phyloP scores from a whole-genome alignment of 139 green algal genomes.

The Spirogloea muscicola region DNA sequence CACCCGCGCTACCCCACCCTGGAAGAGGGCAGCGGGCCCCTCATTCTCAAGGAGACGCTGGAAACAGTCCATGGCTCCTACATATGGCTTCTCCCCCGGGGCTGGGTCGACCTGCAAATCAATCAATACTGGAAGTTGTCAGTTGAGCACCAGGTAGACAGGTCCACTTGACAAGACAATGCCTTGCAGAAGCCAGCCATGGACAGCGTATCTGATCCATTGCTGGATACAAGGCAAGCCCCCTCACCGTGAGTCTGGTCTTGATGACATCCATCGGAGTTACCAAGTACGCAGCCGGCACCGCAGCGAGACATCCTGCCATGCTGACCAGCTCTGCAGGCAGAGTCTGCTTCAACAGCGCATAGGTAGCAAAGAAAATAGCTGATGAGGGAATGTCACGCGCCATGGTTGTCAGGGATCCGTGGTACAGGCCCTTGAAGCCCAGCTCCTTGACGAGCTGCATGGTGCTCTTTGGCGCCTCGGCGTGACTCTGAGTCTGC shows the following conservation, averaged over 20 bases:
- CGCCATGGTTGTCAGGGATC: neutral
- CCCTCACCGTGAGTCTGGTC: conserved; percentile 14
- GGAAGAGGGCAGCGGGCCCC: conserved; percentile 17
- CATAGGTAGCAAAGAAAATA: conserved; percentile 29
- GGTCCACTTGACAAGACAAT: too few species aligned
- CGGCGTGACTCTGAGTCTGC: conserved; percentile 25
- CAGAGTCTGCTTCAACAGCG: conserved; percentile 3
- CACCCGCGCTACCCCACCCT: conserved; percentile 10
- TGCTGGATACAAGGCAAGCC: too few species aligned
- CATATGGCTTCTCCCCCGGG: neutral
- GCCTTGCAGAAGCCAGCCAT: too few species aligned
- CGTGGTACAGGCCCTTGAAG: conserved; percentile 22
- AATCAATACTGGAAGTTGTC: too few species aligned
- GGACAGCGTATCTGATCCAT: too few species aligned
- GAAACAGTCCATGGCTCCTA: neutral
- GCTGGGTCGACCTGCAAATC: conserved; percentile 12
- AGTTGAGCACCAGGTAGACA: too few species aligned
- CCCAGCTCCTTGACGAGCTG: conserved; percentile 23
- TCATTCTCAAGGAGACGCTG: conserved; percentile 19
- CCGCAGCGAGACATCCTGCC: conserved; percentile 10
- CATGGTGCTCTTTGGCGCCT: conserved; percentile 1
- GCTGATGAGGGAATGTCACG: conserved; percentile 18
- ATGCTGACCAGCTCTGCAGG: too few species aligned
- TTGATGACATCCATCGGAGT: conserved; percentile 42
- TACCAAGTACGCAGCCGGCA: conserved; percentile 15